Evolutionary conservation across 331 rosid species (phyloP).

Genomic region (Malus hybrid): DNA sequence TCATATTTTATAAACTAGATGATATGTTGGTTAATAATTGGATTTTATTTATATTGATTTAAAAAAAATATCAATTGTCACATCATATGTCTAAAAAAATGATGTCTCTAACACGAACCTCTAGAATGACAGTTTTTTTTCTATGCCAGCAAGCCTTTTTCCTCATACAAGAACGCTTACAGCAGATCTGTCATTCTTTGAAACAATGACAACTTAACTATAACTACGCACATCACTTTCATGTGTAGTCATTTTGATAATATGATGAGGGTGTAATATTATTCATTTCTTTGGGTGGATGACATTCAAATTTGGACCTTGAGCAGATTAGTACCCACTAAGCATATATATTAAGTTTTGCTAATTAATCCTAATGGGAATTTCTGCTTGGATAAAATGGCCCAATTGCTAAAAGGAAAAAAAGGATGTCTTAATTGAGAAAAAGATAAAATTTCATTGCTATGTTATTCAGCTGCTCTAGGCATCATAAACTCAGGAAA

Average conservation of each 20-base stretch:
- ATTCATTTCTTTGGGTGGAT: background rate
- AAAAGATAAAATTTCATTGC: background rate
- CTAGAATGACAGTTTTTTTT: conserved; percentile 23
- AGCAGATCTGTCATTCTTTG: conserved; percentile 36
- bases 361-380: background rate
- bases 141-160: conserved; percentile 19
- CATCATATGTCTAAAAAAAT: too few species aligned
- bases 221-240: conserved; percentile 19
- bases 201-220: conserved; percentile 48
- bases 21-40: too few species aligned
- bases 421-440: background rate
- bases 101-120: too few species aligned
- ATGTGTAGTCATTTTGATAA: conserved; percentile 1
- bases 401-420: background rate
- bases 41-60: too few species aligned
- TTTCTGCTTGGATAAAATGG: background rate
- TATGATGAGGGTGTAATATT: background rate
- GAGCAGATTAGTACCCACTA: background rate
- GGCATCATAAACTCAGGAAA: too few species aligned
- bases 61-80: too few species aligned
- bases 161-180: conserved; percentile 5
- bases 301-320: background rate
- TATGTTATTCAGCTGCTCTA: background rate
- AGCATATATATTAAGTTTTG: background rate
- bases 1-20: too few species aligned